Evolutionary conservation across 805 yeast species (phyloP).

Genomic region (Sugiyamaella smithiae): DNA sequence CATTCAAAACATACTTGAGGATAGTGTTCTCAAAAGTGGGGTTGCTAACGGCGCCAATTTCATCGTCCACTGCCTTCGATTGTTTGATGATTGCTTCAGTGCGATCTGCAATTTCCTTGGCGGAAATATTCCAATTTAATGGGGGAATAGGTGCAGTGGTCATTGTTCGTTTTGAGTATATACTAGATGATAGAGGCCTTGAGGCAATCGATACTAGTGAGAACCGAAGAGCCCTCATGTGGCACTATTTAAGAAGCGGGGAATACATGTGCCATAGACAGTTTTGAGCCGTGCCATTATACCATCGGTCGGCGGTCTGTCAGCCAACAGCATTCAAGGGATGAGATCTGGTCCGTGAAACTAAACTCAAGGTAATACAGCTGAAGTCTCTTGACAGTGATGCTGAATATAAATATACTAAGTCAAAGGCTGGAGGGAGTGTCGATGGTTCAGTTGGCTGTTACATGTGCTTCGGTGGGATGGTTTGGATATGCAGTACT

Average conservation of each 20-base stretch:
- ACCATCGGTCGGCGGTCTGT: too few relatives aligned
- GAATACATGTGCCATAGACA: too few relatives aligned
- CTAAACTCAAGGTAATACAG: too few relatives aligned
- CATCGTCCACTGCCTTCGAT: slow-evolving; percentile 49
- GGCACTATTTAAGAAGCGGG: slow-evolving; percentile 1
- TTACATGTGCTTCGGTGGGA: not conserved
- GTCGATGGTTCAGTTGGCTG: not conserved
- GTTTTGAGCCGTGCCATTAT: too few relatives aligned
- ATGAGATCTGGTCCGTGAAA: too few relatives aligned
- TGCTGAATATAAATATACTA: slow-evolving; percentile 1
- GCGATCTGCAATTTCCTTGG: slow-evolving; percentile 44
- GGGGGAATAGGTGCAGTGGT: slow-evolving; percentile 15
- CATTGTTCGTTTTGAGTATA: slow-evolving; percentile 4
- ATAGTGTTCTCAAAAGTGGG: slow-evolving; percentile 60
- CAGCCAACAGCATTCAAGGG: too few relatives aligned
- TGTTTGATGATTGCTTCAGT: slow-evolving; percentile 46
- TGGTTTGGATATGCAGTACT: too few relatives aligned
- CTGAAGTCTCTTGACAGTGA: too few relatives aligned
- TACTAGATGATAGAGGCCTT: not conserved
- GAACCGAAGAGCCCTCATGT: not conserved
- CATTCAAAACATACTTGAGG: slow-evolving; percentile 49
- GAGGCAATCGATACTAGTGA: not conserved
- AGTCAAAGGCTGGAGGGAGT: not conserved
- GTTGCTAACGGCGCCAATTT: slow-evolving; percentile 45
- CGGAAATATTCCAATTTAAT: slow-evolving; percentile 61